phyloP scores from a whole-genome alignment of 306 rosid genomes.

The Glycine tomentella region DNA sequence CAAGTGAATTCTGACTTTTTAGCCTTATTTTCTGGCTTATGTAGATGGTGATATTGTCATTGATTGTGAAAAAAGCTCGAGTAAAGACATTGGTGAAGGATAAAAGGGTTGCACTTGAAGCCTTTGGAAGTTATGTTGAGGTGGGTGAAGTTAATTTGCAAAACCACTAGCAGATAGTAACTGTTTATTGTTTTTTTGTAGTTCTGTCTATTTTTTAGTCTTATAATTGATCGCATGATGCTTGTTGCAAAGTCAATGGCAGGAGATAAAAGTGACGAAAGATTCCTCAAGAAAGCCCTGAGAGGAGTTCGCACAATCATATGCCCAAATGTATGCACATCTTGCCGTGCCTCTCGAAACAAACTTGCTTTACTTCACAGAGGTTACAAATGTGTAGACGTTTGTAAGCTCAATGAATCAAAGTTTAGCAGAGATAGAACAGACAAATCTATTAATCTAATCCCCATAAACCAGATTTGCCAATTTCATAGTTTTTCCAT shows the following conservation, averaged over 20 bases:
- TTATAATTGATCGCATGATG: constrained; percentile 42
- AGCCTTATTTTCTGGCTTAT: constrained; percentile 54
- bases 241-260: constrained; percentile 67
- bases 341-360: constrained; percentile 36
- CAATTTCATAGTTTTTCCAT: constrained; percentile 16
- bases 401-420: constrained; percentile 15
- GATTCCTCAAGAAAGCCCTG: constrained; percentile 73
- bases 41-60: constrained; percentile 91
- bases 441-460: background rate
- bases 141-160: constrained; percentile 53
- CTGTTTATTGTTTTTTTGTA: constrained; percentile 23
- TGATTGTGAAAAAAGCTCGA: constrained; percentile 82
- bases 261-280: constrained; percentile 73
- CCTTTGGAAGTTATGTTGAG: constrained; percentile 95
- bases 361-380: background rate
- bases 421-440: background rate
- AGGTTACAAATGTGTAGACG: background rate
- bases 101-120: constrained; percentile 86
- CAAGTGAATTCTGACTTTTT: constrained; percentile 46
- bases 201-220: constrained; percentile 22
- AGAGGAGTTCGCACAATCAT: constrained; percentile 85
- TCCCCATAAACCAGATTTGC: constrained; percentile 13
- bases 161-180: constrained; percentile 19
- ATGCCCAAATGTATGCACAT: constrained; percentile 80
- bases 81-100: constrained; percentile 88